A percentile compares a stretch with the other conserved stretches of the same genome.
Evolutionary conservation across 768 basidiomycete genomes (phyloP).

Genomic region (Termitomyces sp.): DNA sequence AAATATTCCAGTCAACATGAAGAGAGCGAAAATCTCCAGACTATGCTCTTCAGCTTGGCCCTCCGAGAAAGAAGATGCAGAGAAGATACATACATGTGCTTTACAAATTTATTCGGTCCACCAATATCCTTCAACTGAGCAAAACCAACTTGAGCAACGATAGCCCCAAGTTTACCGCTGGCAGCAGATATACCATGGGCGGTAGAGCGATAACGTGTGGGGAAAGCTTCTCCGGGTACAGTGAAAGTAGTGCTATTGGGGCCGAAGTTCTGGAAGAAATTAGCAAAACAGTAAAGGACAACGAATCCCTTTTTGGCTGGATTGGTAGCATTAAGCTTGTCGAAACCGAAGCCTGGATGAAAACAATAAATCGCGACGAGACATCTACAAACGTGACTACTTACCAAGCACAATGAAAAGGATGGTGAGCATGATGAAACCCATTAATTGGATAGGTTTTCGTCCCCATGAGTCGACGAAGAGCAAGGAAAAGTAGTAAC

Average conservation of each 20-base stretch:
- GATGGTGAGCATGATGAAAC: constrained; percentile 61
- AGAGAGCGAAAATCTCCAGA: constrained; percentile 76
- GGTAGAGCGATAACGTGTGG: constrained; percentile 84
- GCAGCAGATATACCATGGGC: constrained; percentile 84
- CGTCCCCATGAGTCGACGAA: constrained; percentile 78
- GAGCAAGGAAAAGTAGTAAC: constrained; percentile 61
- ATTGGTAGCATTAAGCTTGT: constrained; percentile 43
- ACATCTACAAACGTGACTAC: constrained; percentile 12
- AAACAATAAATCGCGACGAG: not conserved
- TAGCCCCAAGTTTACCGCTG: constrained; percentile 78
- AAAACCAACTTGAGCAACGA: constrained; percentile 78
- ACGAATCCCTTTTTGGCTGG: constrained; percentile 56
- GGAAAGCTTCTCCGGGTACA: constrained; percentile 80
- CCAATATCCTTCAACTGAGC: constrained; percentile 63
- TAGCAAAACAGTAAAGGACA: constrained; percentile 80
- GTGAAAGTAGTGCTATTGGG: constrained; percentile 79
- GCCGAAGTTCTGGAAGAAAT: constrained; percentile 89
- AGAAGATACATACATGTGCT: constrained; percentile 55
- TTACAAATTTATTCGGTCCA: constrained; percentile 53
- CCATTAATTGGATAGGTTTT: constrained; percentile 78
- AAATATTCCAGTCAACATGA: constrained; percentile 82
- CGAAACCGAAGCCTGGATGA: constrained; percentile 57
- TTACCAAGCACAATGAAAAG: constrained; percentile 69
- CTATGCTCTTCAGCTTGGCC: constrained; percentile 24
- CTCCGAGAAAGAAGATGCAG: not conserved